These are phyloP conservation scores for Acephala macrosclerotiorum DNA, from an alignment of 2,329 filamentous ascomycete genomes.

Conservation along the genomic window DNA sequence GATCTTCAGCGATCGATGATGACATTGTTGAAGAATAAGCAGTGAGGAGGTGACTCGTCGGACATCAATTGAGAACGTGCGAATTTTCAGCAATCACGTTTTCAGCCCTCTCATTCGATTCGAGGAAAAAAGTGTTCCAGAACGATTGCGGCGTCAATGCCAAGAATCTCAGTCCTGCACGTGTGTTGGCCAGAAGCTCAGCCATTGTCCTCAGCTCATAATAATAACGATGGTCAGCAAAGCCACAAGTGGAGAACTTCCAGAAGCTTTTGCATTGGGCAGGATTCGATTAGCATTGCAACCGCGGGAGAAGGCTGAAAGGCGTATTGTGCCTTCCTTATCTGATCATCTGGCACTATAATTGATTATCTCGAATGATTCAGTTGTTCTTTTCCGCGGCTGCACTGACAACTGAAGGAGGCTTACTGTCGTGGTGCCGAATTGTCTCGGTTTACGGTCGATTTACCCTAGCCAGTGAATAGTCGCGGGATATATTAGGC, in stretches of 20 bases:
- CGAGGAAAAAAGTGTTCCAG: slow-evolving; percentile 11
- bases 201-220: not conserved
- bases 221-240: not conserved
- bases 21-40: not conserved
- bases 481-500: slow-evolving; percentile 7
- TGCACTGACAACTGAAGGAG: not conserved
- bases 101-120: not conserved
- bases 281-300: not conserved
- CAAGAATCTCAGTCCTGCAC: slow-evolving; percentile 5
- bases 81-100: not conserved
- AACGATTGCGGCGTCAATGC: not conserved
- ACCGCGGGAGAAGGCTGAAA: not conserved
- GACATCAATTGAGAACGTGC: not conserved
- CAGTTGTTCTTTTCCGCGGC: not conserved
- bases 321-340: not conserved
- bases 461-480: not conserved
- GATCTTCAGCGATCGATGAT: not conserved
- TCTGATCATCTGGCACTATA: too few species aligned
- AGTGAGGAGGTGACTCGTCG: not conserved
- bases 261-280: not conserved
- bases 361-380: not conserved
- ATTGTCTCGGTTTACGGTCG: not conserved
- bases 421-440: slow-evolving; percentile 8
- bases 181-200: slow-evolving; percentile 6
- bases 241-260: not conserved